Evolutionary conservation across 805 yeast species (phyloP).

Genomic region (Huiozyma naganishii): DNA sequence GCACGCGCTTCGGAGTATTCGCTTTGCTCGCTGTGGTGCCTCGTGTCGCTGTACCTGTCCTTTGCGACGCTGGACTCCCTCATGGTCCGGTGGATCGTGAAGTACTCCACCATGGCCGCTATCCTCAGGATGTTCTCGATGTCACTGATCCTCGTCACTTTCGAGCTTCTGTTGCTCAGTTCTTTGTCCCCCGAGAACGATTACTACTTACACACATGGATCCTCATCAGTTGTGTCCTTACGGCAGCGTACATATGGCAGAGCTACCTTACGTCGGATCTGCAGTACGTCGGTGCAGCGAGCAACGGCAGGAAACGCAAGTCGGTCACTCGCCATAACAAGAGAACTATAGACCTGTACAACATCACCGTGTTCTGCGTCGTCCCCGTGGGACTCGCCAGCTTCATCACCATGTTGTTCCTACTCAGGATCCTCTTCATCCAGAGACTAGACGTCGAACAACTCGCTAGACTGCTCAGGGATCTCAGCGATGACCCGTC

Average conservation of each 20-base stretch:
- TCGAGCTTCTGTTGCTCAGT: slow-evolving; percentile 57
- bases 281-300: slow-evolving; percentile 30
- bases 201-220: slow-evolving; percentile 83
- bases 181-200: slow-evolving; percentile 62
- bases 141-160: slow-evolving; percentile 59
- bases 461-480: slow-evolving; percentile 9
- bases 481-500: not conserved
- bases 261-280: slow-evolving; percentile 74
- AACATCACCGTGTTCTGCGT: slow-evolving; percentile 92
- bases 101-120: slow-evolving; percentile 80
- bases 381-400: slow-evolving; percentile 94
- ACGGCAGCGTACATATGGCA: slow-evolving; percentile 77
- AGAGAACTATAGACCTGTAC: slow-evolving; percentile 71
- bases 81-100: slow-evolving; percentile 89
- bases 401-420: slow-evolving; percentile 85
- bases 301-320: not conserved
- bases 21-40: slow-evolving; percentile 84
- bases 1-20: slow-evolving; percentile 71
- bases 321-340: slow-evolving; percentile 6
- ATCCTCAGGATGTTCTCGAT: slow-evolving; percentile 77
- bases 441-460: slow-evolving; percentile 51
- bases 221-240: slow-evolving; percentile 71
- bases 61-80: slow-evolving; percentile 79
- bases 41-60: slow-evolving; percentile 76
- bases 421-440: slow-evolving; percentile 65